Percentiles rank a stretch among this genome's conserved stretches.
Evolutionary conservation across 352 stramenopile species (phyloP).

Genomic region (Blastocystis sp.): DNA sequence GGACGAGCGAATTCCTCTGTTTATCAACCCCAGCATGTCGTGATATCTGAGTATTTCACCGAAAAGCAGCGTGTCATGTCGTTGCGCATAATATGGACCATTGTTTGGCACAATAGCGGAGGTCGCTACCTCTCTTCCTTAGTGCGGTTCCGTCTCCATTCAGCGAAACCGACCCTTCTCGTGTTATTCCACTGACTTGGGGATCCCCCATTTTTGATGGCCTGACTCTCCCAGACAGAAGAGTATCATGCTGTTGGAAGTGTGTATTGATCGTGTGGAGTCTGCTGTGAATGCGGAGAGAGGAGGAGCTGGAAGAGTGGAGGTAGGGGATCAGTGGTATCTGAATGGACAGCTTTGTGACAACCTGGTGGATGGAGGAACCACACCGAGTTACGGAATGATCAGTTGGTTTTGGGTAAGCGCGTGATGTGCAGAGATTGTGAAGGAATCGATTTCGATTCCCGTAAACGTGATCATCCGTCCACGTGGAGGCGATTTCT

Average conservation of each 20-base stretch:
- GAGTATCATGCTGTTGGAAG: constrained; percentile 24
- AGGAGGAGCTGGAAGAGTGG: constrained; percentile 8
- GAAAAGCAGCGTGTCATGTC: background rate
- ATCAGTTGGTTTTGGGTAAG: background rate
- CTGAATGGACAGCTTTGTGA: background rate
- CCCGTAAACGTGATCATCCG: constrained; percentile 40
- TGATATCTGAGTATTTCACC: background rate
- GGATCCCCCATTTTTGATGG: too few relatives aligned
- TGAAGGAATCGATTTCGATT: background rate
- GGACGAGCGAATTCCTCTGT: background rate
- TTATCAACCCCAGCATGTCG: background rate
- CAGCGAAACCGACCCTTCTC: too few relatives aligned
- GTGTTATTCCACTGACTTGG: too few relatives aligned
- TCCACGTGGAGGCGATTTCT: constrained; percentile 29
- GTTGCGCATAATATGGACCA: background rate
- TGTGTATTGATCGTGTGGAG: constrained; percentile 6
- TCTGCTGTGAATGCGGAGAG: background rate
- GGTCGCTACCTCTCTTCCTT: too few relatives aligned
- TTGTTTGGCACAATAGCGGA: too few relatives aligned
- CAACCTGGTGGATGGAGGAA: constrained; percentile 18
- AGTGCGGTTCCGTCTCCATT: too few relatives aligned
- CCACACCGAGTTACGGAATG: constrained; percentile 31
- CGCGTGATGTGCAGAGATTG: background rate
- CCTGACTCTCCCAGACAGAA: too few relatives aligned
- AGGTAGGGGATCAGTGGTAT: background rate